A percentile compares a stretch with the other conserved stretches of the same genome.
These are phyloP conservation scores for Oryza meridionalis DNA, from an alignment of 176 grass and related monocot species.

Conservation along the genomic window DNA sequence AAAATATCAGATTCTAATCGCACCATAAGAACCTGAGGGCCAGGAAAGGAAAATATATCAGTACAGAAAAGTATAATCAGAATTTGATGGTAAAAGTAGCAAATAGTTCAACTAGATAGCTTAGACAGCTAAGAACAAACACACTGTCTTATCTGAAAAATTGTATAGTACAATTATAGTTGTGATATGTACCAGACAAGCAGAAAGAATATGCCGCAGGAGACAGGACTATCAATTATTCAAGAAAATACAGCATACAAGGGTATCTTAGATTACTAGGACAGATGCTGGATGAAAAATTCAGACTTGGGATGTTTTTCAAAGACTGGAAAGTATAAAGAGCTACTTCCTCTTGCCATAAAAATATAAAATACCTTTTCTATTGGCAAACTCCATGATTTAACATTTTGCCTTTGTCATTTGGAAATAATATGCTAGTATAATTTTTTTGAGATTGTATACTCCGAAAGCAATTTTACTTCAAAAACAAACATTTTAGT, in stretches of 20 bases:
- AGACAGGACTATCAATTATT: background rate
- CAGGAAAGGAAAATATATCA: background rate
- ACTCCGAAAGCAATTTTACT: background rate
- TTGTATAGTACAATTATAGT: background rate
- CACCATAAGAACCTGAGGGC: slow-evolving; percentile 77
- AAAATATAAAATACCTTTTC: background rate
- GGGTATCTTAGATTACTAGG: background rate
- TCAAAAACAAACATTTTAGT: background rate
- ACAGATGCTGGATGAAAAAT: background rate
- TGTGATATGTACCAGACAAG: slow-evolving; percentile 4
- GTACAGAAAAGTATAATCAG: background rate
- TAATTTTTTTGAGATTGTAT: background rate
- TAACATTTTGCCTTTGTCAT: background rate
- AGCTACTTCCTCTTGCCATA: background rate
- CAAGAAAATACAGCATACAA: background rate
- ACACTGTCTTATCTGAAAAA: background rate
- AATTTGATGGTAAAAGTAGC: slow-evolving; percentile 10
- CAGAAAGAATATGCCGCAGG: background rate
- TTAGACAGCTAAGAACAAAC: background rate
- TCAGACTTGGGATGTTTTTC: background rate
- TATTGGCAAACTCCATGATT: background rate
- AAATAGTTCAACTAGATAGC: background rate
- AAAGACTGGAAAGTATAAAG: background rate
- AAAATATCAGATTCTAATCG: slow-evolving; percentile 66
- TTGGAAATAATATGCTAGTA: background rate